Evolutionary conservation across 2,329 filamentous ascomycete species (phyloP), one percentile per base, ranked within the genome.

Genomic region (Diaporthe longicolla): DNA sequence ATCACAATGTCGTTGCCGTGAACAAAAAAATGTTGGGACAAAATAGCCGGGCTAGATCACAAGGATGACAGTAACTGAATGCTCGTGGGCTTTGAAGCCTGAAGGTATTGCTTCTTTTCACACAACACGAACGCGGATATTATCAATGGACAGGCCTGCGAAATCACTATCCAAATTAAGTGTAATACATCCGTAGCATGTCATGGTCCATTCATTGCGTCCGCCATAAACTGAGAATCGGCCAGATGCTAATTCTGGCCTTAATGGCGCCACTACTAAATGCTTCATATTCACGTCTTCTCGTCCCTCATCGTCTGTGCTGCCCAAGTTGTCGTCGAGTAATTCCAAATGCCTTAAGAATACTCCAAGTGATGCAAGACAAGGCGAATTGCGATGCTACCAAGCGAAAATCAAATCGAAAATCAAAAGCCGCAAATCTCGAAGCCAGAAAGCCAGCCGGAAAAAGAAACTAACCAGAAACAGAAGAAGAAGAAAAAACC

Each of bases 291-390:
- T 52, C 45, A 26, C 48, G 40, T 71, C 32, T 15, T 61, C 21
- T 50, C 52, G 3, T 59, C 45, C 43, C 24, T 48, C 43, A 15
- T 50, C 61, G 21, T 37, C 45, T 52, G 61, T 50, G 43, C 29
- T 52, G 43, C 69, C 55, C 37, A 61, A 29, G 17, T 19, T 32
- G 32, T 40, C 26, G 50, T 58, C 5, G 40, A 66, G 54, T 50
- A 57, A 40, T 35, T 45, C 17, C 8, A 13, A 59, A 70, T 52
- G n/a, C 32, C 55, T 26, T 10, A 40, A 52, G 37, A 37, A 32
- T 52, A 52, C 43, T 50, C 69, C 55, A 35, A 48, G 54, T 50
- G 68, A 70, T 70, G 68, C 68, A 70, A 59, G 29, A 32, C 43
- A n/a, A 71, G n/a, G 54, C 55, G 29, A 35, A n/a, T 40, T 40